Percentiles rank a stretch among this genome's conserved stretches.
phyloP scores from a whole-genome alignment of 306 rosid species.

The Rosa chinensis region DNA sequence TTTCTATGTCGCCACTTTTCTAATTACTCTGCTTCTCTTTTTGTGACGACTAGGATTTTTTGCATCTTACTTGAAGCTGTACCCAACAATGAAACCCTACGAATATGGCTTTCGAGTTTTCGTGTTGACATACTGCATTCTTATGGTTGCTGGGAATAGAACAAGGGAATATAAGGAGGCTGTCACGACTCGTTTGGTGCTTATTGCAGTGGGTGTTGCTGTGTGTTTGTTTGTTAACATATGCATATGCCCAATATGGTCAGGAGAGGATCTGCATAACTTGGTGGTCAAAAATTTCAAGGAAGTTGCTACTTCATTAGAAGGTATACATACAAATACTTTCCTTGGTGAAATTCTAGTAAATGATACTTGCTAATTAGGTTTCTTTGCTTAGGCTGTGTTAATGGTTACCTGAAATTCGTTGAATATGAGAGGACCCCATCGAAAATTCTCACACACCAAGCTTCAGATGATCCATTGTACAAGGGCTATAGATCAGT shows the following conservation, averaged over 20 bases:
- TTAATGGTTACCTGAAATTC: conserved; percentile 53
- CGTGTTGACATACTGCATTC: conserved; percentile 62
- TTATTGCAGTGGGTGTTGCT: conserved; percentile 62
- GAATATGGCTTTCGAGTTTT: conserved; percentile 78
- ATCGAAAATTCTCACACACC: conserved; percentile 56
- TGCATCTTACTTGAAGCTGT: conserved; percentile 44
- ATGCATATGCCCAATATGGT: conserved; percentile 67
- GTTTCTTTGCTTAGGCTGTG: conserved; percentile 45
- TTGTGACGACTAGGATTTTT: conserved; percentile 37
- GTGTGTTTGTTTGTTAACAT: conserved; percentile 54
- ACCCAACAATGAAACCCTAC: conserved; percentile 67
- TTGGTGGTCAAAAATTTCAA: conserved; percentile 59
- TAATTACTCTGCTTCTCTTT: not conserved
- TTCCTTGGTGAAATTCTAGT: not conserved
- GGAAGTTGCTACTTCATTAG: conserved; percentile 61
- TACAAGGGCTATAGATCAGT: conserved; percentile 59
- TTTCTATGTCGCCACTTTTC: not conserved
- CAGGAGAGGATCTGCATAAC: conserved; percentile 77
- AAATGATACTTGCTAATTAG: not conserved
- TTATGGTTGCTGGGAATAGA: conserved; percentile 56
- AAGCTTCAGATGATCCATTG: conserved; percentile 69
- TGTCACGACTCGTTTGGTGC: conserved; percentile 41
- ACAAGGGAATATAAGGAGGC: conserved; percentile 32
- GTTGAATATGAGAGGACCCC: conserved; percentile 58
- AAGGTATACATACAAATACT: conserved; percentile 32